Base-by-base conservation (phyloP, 495 filamentous ascomycete species). In the Daldinia vernicosa region DNA sequence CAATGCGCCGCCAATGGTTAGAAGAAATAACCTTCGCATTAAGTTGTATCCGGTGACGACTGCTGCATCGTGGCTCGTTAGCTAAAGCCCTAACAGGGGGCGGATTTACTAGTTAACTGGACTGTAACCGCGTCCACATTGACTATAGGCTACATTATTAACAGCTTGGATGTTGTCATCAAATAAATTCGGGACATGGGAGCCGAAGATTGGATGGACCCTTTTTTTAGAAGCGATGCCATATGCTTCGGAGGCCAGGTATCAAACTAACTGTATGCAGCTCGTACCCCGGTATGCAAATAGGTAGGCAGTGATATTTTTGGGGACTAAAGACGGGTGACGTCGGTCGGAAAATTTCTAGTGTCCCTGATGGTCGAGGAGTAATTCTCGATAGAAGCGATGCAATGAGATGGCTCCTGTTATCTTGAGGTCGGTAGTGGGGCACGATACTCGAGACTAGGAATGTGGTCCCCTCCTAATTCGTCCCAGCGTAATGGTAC, bases 401-500 rank as follows among this genome's bases (percentile, higher is more conserved):
- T 40, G 59, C 60, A 55, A 67, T 55, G 39, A 43, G 54, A 67
- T 32, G 47, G 63, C 47, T 63, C 22, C 39, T 58, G 43, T 62
- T 69, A 69, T 69, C 66, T 69, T 51, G 61, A 66, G 24, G 61
- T 69, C 66, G 58, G 61, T 24, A 55, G 70, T 73, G 70, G 70
- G 70, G 70, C 58, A 63, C 19, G 61, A 66, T 43, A 57, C 65
- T 73, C 66, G 39, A 69, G 57, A 73, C 70, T 69, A 66, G 65
- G 65, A 69, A 73, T 53, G 52, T 60, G 54, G 50, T 65, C 54
- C 30, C 27, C 54, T 63, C 62, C 52, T 66, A 53, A 73, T 73
- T 73, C 70, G 70, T 73, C 70, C 70, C 70, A 53, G 66, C 51
- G 56, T 73, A 69, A 64, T 73, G 70, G 70, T 73, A 69, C 70